phyloP scores from a whole-genome alignment of 169 alveolate species.

The Besnoitia besnoiti region DNA sequence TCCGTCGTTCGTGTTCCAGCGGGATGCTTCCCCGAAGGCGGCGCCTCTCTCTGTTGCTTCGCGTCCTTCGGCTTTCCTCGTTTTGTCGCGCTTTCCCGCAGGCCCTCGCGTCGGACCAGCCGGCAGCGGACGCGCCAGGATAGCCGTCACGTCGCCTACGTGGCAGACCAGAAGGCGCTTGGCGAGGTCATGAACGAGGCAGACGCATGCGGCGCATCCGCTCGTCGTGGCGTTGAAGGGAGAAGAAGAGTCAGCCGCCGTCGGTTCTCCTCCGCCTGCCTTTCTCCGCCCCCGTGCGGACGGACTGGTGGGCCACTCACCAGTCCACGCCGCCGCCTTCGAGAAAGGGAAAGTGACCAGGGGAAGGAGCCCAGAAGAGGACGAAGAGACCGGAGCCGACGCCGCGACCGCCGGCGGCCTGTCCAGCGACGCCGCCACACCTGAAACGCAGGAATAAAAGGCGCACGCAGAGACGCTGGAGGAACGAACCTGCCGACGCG shows the following conservation, averaged over 20 bases:
- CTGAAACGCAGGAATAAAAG: background rate
- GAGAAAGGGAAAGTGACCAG: background rate
- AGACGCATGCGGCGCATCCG: slow-evolving; percentile 2
- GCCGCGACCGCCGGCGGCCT: background rate
- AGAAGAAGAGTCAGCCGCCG: no score
- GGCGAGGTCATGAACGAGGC: background rate
- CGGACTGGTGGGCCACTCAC: background rate
- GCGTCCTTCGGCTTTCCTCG: background rate
- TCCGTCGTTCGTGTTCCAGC: background rate
- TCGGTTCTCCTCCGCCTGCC: background rate
- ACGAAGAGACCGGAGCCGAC: background rate
- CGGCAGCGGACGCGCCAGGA: background rate
- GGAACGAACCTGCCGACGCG: no score
- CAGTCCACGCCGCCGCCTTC: background rate
- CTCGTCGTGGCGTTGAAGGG: background rate
- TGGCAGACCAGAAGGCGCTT: background rate
- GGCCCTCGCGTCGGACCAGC: no score
- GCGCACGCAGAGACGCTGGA: no score
- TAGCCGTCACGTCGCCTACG: background rate
- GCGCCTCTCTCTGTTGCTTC: background rate
- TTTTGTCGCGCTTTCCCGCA: background rate
- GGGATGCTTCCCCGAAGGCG: no score
- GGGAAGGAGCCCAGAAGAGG: background rate
- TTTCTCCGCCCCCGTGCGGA: background rate
- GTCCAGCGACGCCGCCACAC: background rate